Conservation (phyloP, 306 rosid species). For the Gastrolobium bilobum region DNA sequence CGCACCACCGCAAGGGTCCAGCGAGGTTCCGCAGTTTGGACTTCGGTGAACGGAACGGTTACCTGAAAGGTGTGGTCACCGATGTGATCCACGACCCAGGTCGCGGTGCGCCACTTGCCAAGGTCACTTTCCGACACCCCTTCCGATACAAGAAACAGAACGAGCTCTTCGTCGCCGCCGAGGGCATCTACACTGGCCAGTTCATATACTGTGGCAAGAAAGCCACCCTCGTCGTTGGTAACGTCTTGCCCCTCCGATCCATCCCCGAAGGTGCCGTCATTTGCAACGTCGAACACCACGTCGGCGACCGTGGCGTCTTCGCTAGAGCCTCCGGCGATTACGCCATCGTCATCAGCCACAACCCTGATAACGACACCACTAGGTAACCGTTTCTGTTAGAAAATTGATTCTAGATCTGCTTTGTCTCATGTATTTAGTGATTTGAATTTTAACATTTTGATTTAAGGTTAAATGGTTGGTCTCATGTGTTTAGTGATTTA, state of each 20-base stretch:
- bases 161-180: constrained; percentile 60
- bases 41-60: constrained; percentile 59
- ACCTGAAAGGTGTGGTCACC: constrained; percentile 55
- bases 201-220: constrained; percentile 59
- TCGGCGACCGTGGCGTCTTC: constrained; percentile 59
- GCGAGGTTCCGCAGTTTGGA: constrained; percentile 59
- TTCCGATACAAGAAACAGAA: constrained; percentile 60
- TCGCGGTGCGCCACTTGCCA: constrained; percentile 57
- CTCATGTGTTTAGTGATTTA: background rate
- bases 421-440: background rate
- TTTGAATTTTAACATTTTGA: no score
- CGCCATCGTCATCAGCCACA: constrained; percentile 58
- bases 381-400: constrained; percentile 30
- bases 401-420: background rate
- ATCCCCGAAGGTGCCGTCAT: constrained; percentile 63
- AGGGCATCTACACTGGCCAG: constrained; percentile 58
- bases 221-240: constrained; percentile 55
- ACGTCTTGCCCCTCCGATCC: constrained; percentile 56
- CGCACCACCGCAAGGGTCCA: constrained; percentile 57
- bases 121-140: constrained; percentile 58
- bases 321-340: constrained; percentile 60
- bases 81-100: constrained; percentile 61
- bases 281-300: constrained; percentile 62
- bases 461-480: background rate
- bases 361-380: constrained; percentile 60